Evolutionary conservation across 2,329 filamentous ascomycete species (phyloP), one percentile per base, ranked within the genome.

Genomic region (Aschersonia sp.): DNA sequence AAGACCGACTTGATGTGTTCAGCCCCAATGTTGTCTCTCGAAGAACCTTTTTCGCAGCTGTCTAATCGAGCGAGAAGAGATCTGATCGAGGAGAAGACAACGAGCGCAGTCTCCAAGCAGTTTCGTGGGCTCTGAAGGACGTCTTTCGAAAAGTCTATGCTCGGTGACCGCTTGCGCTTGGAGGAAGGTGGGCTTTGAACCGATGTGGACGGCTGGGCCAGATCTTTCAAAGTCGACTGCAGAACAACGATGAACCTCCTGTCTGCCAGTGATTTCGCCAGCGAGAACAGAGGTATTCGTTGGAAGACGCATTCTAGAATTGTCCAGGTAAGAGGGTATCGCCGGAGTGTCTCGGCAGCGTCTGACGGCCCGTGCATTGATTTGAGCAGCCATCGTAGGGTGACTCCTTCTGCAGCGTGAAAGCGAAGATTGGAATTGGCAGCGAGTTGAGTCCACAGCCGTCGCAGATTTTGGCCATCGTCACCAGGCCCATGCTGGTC

Each of bases 261-360:
- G 50, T 89, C 81, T 29, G 78, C 80, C 5, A 94, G 71, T 4
- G 84, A 79, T 50, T 80, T 80, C 6, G 85, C 84, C 30, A 86
- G 70, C 9, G 78, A 81, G 44, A 84, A 80, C 0, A 80, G 67
- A 0, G 85, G 82, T 20, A 91, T 77, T n/a, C 78, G 67, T 45
- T 72, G 67, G 47, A 86, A 72, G 45, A 84, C 69, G 50, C 73
- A 73, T 43, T 70, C 69, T 30, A 89, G 61, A 38, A 88, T 72
- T 31, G 67, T 70, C 84, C 79, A 83, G 7, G 76, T 69, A 47
- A 75, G 59, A 44, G 76, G 74, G 54, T 72, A 77, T 51, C 75
- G 68, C 54, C 77, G 71, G 46, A 78, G 55, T 41, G 67, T 71
- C 58, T 79, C 75, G 47, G 73, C 70, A 40, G 68, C 61, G 32